These are phyloP conservation scores for Cryptomeria japonica DNA, from an alignment of 75 land plant species.

Conservation along the genomic window DNA sequence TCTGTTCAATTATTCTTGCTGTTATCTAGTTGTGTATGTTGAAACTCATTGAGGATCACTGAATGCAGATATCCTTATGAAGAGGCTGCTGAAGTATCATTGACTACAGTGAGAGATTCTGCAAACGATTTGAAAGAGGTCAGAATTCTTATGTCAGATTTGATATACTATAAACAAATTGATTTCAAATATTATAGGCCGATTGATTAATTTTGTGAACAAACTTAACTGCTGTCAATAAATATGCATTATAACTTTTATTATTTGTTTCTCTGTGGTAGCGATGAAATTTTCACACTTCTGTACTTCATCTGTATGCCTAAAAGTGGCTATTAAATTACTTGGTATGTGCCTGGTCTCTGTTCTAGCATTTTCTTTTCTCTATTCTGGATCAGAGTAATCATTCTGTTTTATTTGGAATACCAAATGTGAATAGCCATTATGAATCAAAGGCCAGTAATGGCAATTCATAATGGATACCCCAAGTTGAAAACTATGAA, in stretches of 20 bases:
- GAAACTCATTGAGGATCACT: background rate
- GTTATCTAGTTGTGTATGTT: background rate
- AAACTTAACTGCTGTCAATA: background rate
- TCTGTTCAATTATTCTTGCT: background rate
- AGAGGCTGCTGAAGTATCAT: conserved; percentile 65
- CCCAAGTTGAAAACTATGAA: too few relatives aligned
- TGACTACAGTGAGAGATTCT: conserved; percentile 51
- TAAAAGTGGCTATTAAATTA: too few relatives aligned
- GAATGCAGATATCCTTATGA: conserved; percentile 63
- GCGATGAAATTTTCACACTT: too few relatives aligned
- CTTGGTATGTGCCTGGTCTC: too few relatives aligned
- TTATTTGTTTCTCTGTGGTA: too few relatives aligned
- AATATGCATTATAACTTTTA: background rate
- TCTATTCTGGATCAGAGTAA: too few relatives aligned
- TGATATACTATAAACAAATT: background rate
- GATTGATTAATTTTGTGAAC: background rate
- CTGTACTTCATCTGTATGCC: too few relatives aligned
- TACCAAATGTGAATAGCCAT: too few relatives aligned
- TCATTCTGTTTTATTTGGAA: too few relatives aligned
- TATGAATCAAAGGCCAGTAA: too few relatives aligned
- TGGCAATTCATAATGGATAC: too few relatives aligned
- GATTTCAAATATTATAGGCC: background rate
- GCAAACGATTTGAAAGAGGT: conserved; percentile 45
- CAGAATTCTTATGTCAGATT: background rate
- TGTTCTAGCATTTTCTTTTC: too few relatives aligned